Evolutionary conservation across 2,329 filamentous ascomycete genomes (phyloP).

Genomic region (Sphaceloma murrayae): DNA sequence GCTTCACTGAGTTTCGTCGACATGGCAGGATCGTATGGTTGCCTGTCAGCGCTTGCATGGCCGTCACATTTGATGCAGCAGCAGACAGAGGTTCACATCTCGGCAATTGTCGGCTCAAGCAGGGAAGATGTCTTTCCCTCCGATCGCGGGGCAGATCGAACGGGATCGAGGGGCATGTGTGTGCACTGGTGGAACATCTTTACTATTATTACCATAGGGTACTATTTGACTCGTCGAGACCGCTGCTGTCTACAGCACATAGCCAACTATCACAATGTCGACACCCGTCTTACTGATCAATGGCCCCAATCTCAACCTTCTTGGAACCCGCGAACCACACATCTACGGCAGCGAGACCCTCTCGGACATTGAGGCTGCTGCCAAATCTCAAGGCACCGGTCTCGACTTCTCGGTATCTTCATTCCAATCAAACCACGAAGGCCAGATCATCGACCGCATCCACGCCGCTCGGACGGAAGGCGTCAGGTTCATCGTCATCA

Average conservation of each 20-base stretch:
- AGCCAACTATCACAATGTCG: conserved; percentile 15
- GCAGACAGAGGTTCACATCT: too few relatives aligned
- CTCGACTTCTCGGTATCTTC: conserved; percentile 45
- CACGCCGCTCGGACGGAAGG: conserved; percentile 50
- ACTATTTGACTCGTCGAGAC: too few relatives aligned
- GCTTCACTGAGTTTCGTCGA: conserved; percentile 11
- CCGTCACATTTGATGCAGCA: too few relatives aligned
- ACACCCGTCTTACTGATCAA: conserved; percentile 61
- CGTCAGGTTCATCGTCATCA: conserved; percentile 62
- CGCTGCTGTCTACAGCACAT: not conserved
- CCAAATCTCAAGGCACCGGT: conserved; percentile 40
- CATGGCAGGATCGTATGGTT: not conserved
- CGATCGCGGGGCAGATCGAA: too few relatives aligned
- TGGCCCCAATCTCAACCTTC: conserved; percentile 73
- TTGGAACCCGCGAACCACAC: conserved; percentile 63
- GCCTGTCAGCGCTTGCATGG: not conserved
- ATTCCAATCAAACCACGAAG: conserved; percentile 73
- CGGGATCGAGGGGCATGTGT: too few relatives aligned
- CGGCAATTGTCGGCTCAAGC: too few relatives aligned
- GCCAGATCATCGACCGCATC: conserved; percentile 62
- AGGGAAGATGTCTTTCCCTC: too few relatives aligned
- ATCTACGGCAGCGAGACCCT: conserved; percentile 66
- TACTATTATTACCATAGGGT: too few relatives aligned
- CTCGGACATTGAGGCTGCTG: conserved; percentile 46
- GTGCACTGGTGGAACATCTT: too few relatives aligned